Percentiles rank a stretch among this genome's conserved stretches.
Conservation (phyloP, 805 yeast species). For the Hanseniaspora singularis region DNA sequence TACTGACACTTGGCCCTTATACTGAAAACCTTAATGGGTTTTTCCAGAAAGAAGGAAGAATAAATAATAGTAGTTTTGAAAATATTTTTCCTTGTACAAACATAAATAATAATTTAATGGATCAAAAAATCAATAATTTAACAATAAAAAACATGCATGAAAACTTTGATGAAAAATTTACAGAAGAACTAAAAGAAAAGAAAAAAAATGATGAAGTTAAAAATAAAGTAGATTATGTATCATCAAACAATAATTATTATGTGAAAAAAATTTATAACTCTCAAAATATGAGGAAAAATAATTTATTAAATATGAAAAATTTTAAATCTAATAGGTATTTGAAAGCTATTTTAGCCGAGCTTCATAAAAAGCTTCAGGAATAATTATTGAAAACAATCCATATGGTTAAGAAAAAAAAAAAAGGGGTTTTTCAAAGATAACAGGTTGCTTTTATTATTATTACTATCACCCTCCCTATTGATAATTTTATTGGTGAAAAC, state of each 20-base stretch:
- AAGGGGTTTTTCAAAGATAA: too few relatives aligned
- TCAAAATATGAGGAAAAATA: not conserved
- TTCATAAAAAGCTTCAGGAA: too few relatives aligned
- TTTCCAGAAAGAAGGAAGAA: not conserved
- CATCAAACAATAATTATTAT: not conserved
- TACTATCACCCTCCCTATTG: too few relatives aligned
- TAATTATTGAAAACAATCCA: too few relatives aligned
- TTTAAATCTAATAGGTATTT: not conserved
- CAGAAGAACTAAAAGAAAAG: not conserved
- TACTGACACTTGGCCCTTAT: not conserved
- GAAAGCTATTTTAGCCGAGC: not conserved
- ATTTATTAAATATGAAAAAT: not conserved
- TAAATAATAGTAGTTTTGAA: not conserved
- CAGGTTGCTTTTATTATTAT: too few relatives aligned
- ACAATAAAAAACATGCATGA: too few relatives aligned
- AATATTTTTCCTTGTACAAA: constrained; percentile 1
- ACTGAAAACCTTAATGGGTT: not conserved
- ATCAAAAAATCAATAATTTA: not conserved
- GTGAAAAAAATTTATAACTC: not conserved
- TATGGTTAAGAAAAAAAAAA: too few relatives aligned
- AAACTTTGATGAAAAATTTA: not conserved
- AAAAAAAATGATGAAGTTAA: not conserved
- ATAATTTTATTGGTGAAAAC: too few relatives aligned
- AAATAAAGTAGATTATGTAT: too few relatives aligned
- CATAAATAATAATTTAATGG: not conserved